Conservation (phyloP, 176 grass and related monocot genomes). For the Dendrocalamus sinicus region DNA sequence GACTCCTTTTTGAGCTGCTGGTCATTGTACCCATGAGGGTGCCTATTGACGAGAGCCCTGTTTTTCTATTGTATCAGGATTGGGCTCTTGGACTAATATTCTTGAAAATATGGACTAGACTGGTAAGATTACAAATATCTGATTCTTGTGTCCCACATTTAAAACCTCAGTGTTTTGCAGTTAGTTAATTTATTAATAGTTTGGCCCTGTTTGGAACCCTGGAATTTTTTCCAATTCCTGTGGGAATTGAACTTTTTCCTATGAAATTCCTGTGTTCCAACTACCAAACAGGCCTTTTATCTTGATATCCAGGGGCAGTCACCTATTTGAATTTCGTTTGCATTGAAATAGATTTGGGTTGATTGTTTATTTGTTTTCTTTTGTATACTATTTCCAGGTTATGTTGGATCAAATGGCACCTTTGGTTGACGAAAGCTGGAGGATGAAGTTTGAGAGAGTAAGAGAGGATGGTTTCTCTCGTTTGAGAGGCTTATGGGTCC, state of each 20-base stretch:
- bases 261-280: not conserved
- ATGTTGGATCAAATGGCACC: slow-evolving; percentile 98
- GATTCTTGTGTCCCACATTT: not conserved
- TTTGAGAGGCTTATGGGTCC: slow-evolving; percentile 86
- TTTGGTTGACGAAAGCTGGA: slow-evolving; percentile 90
- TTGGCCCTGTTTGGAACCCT: not conserved
- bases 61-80: slow-evolving; percentile 98
- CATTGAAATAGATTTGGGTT: not conserved
- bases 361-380: slow-evolving; percentile 8
- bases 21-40: slow-evolving; percentile 99
- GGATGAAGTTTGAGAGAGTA: slow-evolving; percentile 90
- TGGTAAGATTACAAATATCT: slow-evolving; percentile 55
- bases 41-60: slow-evolving; percentile 91
- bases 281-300: not conserved
- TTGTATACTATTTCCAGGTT: slow-evolving; percentile 57
- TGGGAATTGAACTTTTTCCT: not conserved
- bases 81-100: slow-evolving; percentile 97
- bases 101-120: slow-evolving; percentile 96
- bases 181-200: not conserved
- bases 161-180: not conserved
- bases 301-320: not conserved
- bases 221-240: not conserved
- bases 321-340: not conserved
- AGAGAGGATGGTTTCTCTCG: slow-evolving; percentile 92
- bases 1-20: slow-evolving; percentile 89